Conservation (phyloP, 2,329 filamentous ascomycete species). For the Colletotrichum nymphaeae region DNA sequence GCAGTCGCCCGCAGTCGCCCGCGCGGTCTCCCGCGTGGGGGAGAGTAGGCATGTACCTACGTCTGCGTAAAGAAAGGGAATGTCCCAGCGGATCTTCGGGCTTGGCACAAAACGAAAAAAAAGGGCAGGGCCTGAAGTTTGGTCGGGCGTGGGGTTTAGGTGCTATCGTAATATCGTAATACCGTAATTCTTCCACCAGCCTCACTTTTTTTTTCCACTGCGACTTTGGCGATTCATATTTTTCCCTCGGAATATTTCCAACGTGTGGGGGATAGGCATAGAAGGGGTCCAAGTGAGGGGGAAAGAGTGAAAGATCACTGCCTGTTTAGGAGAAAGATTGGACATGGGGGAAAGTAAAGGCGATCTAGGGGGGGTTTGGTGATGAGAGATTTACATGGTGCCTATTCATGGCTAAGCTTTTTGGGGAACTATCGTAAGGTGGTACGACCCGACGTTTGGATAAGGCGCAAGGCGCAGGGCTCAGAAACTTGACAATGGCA, state of each 20-base stretch:
- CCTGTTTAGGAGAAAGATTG: too few relatives aligned
- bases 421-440: too few relatives aligned
- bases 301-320: not conserved
- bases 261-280: not conserved
- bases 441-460: too few relatives aligned
- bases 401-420: too few relatives aligned
- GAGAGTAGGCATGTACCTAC: not conserved
- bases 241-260: too few relatives aligned
- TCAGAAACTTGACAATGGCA: too few relatives aligned
- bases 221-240: not conserved
- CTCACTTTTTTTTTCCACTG: not conserved
- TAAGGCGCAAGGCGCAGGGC: too few relatives aligned
- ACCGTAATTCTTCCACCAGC: not conserved
- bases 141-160: not conserved
- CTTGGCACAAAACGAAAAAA: slow-evolving; percentile 3
- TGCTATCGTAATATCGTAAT: not conserved
- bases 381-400: too few relatives aligned
- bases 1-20: too few relatives aligned
- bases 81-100: not conserved
- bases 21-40: not conserved
- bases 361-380: too few relatives aligned
- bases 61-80: not conserved
- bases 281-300: not conserved
- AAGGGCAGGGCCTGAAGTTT: slow-evolving; percentile 20
- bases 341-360: too few relatives aligned